Conservation (phyloP, 495 filamentous ascomycete genomes). For the Talaromyces wortmannii region DNA sequence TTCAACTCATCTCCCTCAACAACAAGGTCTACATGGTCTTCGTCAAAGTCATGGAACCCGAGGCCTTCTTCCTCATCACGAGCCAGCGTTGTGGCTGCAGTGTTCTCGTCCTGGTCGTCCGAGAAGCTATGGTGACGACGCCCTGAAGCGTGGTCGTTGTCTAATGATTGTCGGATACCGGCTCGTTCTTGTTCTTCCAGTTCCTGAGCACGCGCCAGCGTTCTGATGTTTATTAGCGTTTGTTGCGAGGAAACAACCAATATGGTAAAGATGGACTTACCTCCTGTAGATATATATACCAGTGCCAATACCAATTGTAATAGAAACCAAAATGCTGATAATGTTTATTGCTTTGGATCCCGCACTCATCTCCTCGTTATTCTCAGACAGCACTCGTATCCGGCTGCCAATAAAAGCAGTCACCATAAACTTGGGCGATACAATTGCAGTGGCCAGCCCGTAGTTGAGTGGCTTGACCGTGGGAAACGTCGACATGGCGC, state of each 20-base stretch:
- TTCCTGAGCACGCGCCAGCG: constrained; percentile 74
- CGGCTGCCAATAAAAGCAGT: constrained; percentile 85
- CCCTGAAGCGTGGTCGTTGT: constrained; percentile 29
- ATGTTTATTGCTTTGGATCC: constrained; percentile 66
- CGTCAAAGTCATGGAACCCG: constrained; percentile 37
- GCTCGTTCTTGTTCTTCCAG: constrained; percentile 74
- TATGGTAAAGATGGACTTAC: constrained; percentile 14
- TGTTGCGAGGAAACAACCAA: background rate
- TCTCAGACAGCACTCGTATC: constrained; percentile 59
- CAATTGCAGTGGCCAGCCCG: constrained; percentile 69
- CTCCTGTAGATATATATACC: constrained; percentile 81
- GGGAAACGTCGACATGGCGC: constrained; percentile 87
- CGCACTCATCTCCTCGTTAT: constrained; percentile 51
- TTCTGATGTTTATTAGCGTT: constrained; percentile 35
- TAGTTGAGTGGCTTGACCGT: constrained; percentile 74
- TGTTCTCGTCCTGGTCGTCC: constrained; percentile 36
- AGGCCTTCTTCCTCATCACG: constrained; percentile 43
- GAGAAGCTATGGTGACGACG: constrained; percentile 34
- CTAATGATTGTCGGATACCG: constrained; percentile 33
- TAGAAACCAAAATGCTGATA: constrained; percentile 65
- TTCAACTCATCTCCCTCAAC: constrained; percentile 32
- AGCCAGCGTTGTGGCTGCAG: constrained; percentile 35
- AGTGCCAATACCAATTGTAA: constrained; percentile 63
- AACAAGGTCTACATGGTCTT: constrained; percentile 31
- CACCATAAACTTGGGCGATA: constrained; percentile 80